Evolutionary conservation across 2,329 filamentous ascomycete species (phyloP).

Genomic region (Neofusicoccum umdonicola): DNA sequence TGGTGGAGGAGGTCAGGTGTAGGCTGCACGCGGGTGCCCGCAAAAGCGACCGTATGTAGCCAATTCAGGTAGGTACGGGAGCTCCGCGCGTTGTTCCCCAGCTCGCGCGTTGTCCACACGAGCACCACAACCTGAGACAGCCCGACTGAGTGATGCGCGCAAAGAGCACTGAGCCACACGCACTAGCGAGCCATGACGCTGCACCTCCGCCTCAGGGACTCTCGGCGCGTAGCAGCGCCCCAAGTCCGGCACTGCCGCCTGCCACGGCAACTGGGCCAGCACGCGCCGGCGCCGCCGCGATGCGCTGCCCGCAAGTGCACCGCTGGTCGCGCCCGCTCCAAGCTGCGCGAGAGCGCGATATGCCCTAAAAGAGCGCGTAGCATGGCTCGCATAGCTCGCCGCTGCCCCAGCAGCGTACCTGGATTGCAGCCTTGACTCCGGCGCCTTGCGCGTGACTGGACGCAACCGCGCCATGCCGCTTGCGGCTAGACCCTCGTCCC

Average conservation of each 20-base stretch:
- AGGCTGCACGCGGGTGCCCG: conserved; percentile 4
- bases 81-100: neutral
- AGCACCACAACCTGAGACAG: conserved; percentile 8
- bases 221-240: conserved; percentile 7
- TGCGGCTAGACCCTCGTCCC: neutral
- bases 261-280: neutral
- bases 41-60: neutral
- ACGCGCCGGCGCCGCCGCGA: neutral
- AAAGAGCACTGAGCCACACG: conserved; percentile 8
- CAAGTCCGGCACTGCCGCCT: neutral
- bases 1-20: conserved; percentile 7
- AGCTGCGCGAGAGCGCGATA: too few relatives aligned
- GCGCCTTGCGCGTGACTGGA: conserved; percentile 4
- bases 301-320: neutral
- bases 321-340: neutral
- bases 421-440: conserved; percentile 13
- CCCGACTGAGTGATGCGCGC: neutral
- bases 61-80: neutral
- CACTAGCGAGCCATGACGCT: conserved; percentile 11
- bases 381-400: neutral
- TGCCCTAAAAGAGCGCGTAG: too few relatives aligned
- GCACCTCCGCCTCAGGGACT: conserved; percentile 11
- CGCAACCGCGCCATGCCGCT: neutral
- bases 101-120: neutral
- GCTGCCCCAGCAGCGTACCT: conserved; percentile 4